Base-by-base conservation (phyloP, 805 yeast species). In the Sungouiozyma intestinalis region DNA sequence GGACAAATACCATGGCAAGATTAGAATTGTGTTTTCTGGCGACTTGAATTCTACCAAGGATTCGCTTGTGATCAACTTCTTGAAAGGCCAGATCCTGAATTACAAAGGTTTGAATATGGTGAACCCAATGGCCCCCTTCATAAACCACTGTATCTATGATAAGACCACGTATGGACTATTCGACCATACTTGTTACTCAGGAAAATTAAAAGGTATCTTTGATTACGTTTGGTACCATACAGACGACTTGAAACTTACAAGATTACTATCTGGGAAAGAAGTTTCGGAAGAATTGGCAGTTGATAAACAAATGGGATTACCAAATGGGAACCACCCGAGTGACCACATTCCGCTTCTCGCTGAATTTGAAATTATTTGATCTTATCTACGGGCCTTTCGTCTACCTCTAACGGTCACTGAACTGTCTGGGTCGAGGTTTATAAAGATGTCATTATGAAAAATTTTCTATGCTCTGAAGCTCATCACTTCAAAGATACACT, bases 311-410 rank as follows among this genome's bases (percentile, higher is more conserved):
- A 46, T 47, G 35, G 75, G 81, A 0, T 65, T 77, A 39, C 85
- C 84, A 1, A 77, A 78, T 47, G 61, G 56, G 35, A 70, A 70
- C 16, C 78, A 73, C 47, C 84, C 85, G 3, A 77, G 79, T 40
- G 80, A 76, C 43, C 73, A 68, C 46, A 68, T 68, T 7, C 73
- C 73, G 11, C 51, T 69, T 20, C 58, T 65, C 6, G 55, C 65
- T 42, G 63, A 67, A 51, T 45, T 71, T 53, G 48, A 65, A 38
- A 46, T 61, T 20, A 42, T 55, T 24, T 24, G 11, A 24, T 7
- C n/a, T n/a, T n/a, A n/a, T n/a, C 29, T 7, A 24, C 11, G 6
- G 29, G 29, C 11, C 11, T 24, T 24, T 24, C 29, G 29, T 24
- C 29, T n/a, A n/a, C n/a, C n/a, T n/a, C n/a, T n/a, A n/a, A n/a